Base-by-base conservation (phyloP, 306 rosid genomes). In the Castanea crenata region DNA sequence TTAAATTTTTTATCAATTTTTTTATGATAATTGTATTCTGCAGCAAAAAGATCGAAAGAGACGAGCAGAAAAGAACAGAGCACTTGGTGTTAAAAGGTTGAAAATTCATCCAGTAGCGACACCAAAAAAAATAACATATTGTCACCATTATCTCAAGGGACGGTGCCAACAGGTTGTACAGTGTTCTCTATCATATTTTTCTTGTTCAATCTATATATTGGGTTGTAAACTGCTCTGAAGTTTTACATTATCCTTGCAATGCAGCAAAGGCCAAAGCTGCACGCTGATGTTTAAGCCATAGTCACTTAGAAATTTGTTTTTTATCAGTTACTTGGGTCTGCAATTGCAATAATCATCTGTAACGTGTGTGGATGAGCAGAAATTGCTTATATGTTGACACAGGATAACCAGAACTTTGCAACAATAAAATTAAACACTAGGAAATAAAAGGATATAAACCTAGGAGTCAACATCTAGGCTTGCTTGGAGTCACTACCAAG, bases 111-210 rank as follows among this genome's bases (percentile, higher is more conserved):
- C 79, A 23, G 85, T 86, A 46, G 86, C 78, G 46, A 89, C 84
- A 81, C 88, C 89, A 0, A 94, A 91, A 84, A 11, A 87, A 67
- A 71, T 83, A 27, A 1, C 69, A 25, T 62, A 81, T 78, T 95
- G 99, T 82, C 98, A 91, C 79, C 97, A 95, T 84, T 92, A 83
- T 86, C 35, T 85, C 10, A 27, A 29, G 29, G 99, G 99, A 82
- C 87, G 91, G 81, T 92, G 99, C 85, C 57, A 85, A 1, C 91
- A 91, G 97, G 99, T 92, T 77, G 87, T 78, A 69, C 74, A 62
- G 52, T n/a, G 57, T 31, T 71, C 58, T 80, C 69, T 57, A 62
- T 78, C 35, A 11, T 46, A 52, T 34, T 25, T 52, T 25, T 70
- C 41, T 65, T 34, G 61, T 56, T 19, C 56, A 18, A 35, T 55